Base-by-base conservation (phyloP, 768 basidiomycete genomes). In the Leccinum rimulosum region DNA sequence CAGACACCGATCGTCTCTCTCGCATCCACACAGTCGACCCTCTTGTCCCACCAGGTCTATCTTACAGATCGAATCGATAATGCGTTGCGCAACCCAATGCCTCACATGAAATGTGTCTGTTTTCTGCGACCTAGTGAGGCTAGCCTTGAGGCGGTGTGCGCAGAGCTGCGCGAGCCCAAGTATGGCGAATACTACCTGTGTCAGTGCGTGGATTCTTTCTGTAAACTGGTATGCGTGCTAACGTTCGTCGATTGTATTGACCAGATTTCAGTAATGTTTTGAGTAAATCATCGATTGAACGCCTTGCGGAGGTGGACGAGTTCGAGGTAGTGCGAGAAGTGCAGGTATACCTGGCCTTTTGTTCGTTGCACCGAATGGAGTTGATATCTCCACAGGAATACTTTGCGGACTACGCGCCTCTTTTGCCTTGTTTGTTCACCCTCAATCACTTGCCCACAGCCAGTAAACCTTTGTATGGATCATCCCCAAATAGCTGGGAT, bases 101-200 rank as follows among this genome's bases (percentile, higher is more conserved):
- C 92, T 12, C 96, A 99, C 70, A 90, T 99, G 84, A 96, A 95
- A 76, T 98, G 97, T 70, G 85, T 98, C 55, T 96, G 93, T 73
- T 95, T 99, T 70, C 80, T 99, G 9, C 86, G 93, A 54, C 87
- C 86, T 40, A 89, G 82, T 57, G 87, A 91, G 51, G 85, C 88
- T 31, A 95, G 92, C 69, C 77, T 99, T 36, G 86, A 86, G 56
- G 89, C 89, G 27, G 80, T 98, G 56, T 89, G 89, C 64, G 78
- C 82, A 56, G 97, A 99, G 70, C 79, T 99, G 35, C 81, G 81
- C 38, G 89, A 93, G 68, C 96, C 95, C 10, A 90, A 90, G 75
- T 99, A 98, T 68, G 95, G 95, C 72, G 94, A 95, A 77, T 99
- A 99, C 77, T 98, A 96, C 82, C 78, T 99, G 71, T 99, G 96